These are phyloP conservation scores for Cordyceps farinosa DNA, from an alignment of 2,329 filamentous ascomycete genomes.

Conservation along the genomic window DNA sequence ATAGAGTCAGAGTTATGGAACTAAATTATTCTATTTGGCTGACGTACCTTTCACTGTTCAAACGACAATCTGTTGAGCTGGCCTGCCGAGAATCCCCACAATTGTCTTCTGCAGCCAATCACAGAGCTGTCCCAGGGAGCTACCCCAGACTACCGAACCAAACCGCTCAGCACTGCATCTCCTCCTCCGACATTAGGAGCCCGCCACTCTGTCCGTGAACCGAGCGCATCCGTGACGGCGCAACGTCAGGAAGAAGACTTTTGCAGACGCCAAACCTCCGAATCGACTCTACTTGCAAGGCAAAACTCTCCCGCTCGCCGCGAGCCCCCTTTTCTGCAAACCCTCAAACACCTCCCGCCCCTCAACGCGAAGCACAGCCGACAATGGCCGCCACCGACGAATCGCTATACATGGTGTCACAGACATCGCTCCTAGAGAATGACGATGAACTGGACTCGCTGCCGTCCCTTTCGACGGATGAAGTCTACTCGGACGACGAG, in stretches of 20 bases:
- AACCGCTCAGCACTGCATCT: slow-evolving; percentile 1
- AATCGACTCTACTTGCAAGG: not conserved
- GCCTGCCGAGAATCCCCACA: not conserved
- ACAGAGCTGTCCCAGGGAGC: not conserved
- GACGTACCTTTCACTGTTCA: not conserved
- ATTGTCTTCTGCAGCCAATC: not conserved
- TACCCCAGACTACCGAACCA: slow-evolving; percentile 10
- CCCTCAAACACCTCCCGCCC: not conserved
- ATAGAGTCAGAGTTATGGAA: no score
- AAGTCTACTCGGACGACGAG: slow-evolving; percentile 55
- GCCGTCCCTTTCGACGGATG: slow-evolving; percentile 58
- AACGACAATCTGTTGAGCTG: not conserved
- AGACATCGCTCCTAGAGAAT: slow-evolving; percentile 45
- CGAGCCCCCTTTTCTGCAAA: not conserved
- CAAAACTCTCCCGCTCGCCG: not conserved
- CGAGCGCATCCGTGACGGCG: not conserved
- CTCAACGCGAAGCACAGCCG: not conserved
- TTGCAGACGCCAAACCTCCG: not conserved
- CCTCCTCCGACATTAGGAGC: slow-evolving; percentile 12
- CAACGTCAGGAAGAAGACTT: not conserved
- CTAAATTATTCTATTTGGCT: no score
- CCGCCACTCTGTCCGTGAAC: not conserved
- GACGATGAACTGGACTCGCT: slow-evolving; percentile 61
- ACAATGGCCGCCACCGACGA: slow-evolving; percentile 32
- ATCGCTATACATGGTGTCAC: slow-evolving; percentile 49